A percentile compares a stretch with the other conserved stretches of the same genome.
phyloP scores from a whole-genome alignment of 1,139 yeast species.

The Pichia terricola region DNA sequence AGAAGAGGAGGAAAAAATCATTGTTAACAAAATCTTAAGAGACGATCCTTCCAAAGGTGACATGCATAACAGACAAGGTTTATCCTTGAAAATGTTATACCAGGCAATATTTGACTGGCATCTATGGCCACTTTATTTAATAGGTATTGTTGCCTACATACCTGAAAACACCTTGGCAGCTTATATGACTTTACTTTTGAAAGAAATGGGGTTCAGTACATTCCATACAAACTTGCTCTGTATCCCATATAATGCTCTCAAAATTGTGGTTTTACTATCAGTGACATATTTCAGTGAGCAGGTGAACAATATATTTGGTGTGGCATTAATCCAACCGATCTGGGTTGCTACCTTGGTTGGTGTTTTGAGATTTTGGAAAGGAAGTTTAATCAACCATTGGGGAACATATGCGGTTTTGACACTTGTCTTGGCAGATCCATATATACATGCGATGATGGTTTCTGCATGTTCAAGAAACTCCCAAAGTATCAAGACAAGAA shows the following conservation, averaged over 20 bases:
- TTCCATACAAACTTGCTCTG: constrained; percentile 44
- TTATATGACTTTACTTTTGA: constrained; percentile 46
- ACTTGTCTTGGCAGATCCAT: constrained; percentile 38
- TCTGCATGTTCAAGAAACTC: constrained; percentile 56
- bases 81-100: constrained; percentile 30
- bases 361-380: constrained; percentile 42
- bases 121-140: constrained; percentile 48
- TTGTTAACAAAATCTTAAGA: constrained; percentile 51
- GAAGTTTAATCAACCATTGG: constrained; percentile 39
- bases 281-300: constrained; percentile 33
- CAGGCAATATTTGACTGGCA: constrained; percentile 42
- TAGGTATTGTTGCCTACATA: constrained; percentile 40
- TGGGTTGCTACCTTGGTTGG: constrained; percentile 33
- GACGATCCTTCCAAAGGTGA: constrained; percentile 67
- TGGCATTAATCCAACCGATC: constrained; percentile 30
- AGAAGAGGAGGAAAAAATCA: constrained; percentile 51
- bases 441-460: constrained; percentile 46
- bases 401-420: constrained; percentile 43
- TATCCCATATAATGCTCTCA: constrained; percentile 37
- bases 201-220: constrained; percentile 45
- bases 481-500: constrained; percentile 48
- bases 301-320: constrained; percentile 30
- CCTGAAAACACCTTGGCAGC: constrained; percentile 32
- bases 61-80: constrained; percentile 54
- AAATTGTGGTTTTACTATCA: constrained; percentile 29